Evolutionary conservation across 2,329 filamentous ascomycete species (phyloP).

Genomic region (Purpureocillium takamizusanense): DNA sequence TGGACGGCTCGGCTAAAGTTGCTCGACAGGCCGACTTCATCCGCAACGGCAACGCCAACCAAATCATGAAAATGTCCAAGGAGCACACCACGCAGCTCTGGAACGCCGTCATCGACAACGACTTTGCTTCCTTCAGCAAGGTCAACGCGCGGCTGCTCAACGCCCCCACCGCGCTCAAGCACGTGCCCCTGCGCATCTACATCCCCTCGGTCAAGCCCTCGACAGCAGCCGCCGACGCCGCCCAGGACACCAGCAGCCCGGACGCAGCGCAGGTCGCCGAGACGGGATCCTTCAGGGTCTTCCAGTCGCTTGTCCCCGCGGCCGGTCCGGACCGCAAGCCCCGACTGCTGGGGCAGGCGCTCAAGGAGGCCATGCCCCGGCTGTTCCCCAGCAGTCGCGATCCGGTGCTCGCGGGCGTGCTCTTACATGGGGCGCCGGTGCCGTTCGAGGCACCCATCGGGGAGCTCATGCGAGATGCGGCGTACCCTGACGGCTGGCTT

Average conservation of each 20-base stretch:
- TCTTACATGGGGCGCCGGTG: slow-evolving; percentile 77
- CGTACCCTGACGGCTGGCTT: slow-evolving; percentile 89
- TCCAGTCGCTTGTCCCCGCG: slow-evolving; percentile 66
- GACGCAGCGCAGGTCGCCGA: slow-evolving; percentile 11
- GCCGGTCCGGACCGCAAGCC: slow-evolving; percentile 23
- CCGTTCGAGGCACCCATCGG: slow-evolving; percentile 74
- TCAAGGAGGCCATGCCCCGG: slow-evolving; percentile 66
- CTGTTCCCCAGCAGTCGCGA: slow-evolving; percentile 83
- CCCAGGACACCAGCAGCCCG: not conserved
- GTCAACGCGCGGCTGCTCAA: slow-evolving; percentile 73
- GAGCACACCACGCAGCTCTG: slow-evolving; percentile 76
- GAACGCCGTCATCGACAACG: slow-evolving; percentile 70
- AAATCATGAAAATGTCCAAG: slow-evolving; percentile 82
- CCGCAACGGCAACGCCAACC: slow-evolving; percentile 78
- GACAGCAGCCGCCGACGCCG: not conserved
- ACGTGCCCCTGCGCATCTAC: slow-evolving; percentile 85
- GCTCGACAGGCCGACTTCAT: slow-evolving; percentile 73
- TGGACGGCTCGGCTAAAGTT: too few species aligned
- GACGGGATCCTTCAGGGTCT: slow-evolving; percentile 53
- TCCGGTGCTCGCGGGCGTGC: slow-evolving; percentile 71
- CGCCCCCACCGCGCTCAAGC: slow-evolving; percentile 62
- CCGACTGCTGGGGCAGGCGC: slow-evolving; percentile 60
- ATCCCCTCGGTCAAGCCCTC: slow-evolving; percentile 56
- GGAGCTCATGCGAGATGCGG: slow-evolving; percentile 72
- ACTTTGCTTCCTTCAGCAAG: slow-evolving; percentile 61